Percentiles rank a stretch among this genome's conserved stretches.
phyloP scores from a whole-genome alignment of 1,139 yeast species.

The Hansenula anomala region DNA sequence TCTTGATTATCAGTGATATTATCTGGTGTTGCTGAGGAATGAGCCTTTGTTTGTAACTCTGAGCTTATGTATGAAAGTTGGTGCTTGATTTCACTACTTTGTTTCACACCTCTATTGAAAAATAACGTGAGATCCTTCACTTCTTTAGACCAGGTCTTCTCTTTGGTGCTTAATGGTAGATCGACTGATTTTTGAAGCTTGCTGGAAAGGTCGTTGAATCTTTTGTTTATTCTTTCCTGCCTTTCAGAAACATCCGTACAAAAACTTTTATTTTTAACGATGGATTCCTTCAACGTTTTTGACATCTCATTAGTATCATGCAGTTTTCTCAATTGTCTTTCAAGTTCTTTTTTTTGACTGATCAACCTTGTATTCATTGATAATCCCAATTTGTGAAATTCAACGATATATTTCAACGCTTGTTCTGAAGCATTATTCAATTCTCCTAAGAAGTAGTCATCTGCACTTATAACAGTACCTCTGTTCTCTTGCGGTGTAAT shows the following conservation, averaged over 20 bases:
- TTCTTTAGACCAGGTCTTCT: slow-evolving; percentile 41
- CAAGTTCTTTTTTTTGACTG: slow-evolving; percentile 20
- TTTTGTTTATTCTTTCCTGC: slow-evolving; percentile 27
- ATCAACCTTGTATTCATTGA: slow-evolving; percentile 12
- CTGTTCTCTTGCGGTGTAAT: slow-evolving; percentile 14
- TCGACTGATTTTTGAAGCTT: slow-evolving; percentile 22
- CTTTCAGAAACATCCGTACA: slow-evolving; percentile 20
- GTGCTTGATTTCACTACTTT: slow-evolving; percentile 16
- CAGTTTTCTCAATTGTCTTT: slow-evolving; percentile 30
- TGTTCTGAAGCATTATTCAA: slow-evolving; percentile 23
- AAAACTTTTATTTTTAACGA: slow-evolving; percentile 6
- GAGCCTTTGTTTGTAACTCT: slow-evolving; percentile 12
- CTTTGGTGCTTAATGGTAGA: slow-evolving; percentile 33
- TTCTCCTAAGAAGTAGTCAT: slow-evolving; percentile 21
- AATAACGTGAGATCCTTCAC: slow-evolving; percentile 27
- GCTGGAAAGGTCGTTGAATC: slow-evolving; percentile 27
- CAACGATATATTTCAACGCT: slow-evolving; percentile 20
- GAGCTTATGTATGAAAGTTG: slow-evolving; percentile 19
- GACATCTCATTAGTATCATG: slow-evolving; percentile 13
- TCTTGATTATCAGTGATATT: slow-evolving; percentile 1
- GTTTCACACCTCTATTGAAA: slow-evolving; percentile 27
- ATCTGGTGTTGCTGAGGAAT: not conserved
- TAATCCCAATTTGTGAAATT: slow-evolving; percentile 26
- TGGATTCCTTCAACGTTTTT: slow-evolving; percentile 4
- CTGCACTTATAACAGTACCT: slow-evolving; percentile 22